Evolutionary conservation across 2,329 filamentous ascomycete species (phyloP).

Genomic region (Aspergillus uvarum): DNA sequence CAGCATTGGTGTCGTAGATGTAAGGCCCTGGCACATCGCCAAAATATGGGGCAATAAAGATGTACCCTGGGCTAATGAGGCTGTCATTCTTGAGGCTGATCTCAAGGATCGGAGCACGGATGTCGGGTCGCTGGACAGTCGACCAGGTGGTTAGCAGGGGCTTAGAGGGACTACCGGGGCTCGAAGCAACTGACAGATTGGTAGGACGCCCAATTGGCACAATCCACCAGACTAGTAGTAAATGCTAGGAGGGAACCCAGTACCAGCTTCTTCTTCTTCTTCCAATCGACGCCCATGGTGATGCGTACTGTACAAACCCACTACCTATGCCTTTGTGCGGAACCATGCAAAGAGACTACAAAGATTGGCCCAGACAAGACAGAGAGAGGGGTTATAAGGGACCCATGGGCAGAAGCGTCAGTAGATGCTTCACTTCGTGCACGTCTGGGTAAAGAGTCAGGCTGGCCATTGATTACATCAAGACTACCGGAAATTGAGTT

Average conservation of each 20-base stretch:
- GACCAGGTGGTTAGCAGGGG: background rate
- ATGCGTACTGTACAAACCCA: background rate
- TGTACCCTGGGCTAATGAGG: slow-evolving; percentile 34
- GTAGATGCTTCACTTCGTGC: background rate
- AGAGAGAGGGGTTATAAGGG: background rate
- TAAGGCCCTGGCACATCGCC: slow-evolving; percentile 42
- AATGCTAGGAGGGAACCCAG: background rate
- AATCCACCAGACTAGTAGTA: background rate
- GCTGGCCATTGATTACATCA: background rate
- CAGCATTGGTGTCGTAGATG: slow-evolving; percentile 43
- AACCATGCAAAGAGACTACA: background rate
- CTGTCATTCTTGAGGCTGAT: slow-evolving; percentile 7
- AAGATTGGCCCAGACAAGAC: background rate
- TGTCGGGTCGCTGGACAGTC: background rate
- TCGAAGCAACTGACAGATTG: background rate
- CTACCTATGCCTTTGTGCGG: background rate
- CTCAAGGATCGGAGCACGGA: background rate
- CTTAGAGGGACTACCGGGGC: background rate
- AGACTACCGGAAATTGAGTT: background rate
- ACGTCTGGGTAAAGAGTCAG: background rate
- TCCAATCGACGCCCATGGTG: background rate
- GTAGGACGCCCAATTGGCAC: background rate
- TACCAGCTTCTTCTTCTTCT: background rate
- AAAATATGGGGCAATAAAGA: slow-evolving; percentile 41
- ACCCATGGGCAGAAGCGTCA: background rate